These are phyloP conservation scores for Coprinopsis sp. DNA, from an alignment of 768 basidiomycete species.

Conservation along the genomic window DNA sequence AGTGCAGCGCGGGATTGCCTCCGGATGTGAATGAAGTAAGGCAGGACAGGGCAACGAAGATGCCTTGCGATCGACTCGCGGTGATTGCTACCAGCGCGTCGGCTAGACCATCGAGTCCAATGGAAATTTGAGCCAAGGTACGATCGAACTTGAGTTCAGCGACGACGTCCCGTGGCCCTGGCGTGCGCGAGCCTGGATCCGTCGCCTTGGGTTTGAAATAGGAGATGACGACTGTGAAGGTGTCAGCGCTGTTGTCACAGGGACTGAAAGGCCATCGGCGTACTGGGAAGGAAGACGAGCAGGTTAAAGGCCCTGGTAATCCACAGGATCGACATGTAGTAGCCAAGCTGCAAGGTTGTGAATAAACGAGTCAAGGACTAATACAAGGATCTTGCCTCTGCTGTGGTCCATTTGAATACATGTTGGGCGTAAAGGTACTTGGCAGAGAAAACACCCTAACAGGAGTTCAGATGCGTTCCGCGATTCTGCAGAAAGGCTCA, in stretches of 20 bases:
- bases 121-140: conserved; percentile 55
- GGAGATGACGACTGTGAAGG: conserved; percentile 54
- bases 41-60: conserved; percentile 58
- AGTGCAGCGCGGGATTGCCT: conserved; percentile 63
- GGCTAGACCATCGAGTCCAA: conserved; percentile 63
- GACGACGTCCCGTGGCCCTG: conserved; percentile 43
- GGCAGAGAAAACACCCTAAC: conserved; percentile 62
- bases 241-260: too few relatives aligned
- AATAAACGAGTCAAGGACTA: conserved; percentile 5
- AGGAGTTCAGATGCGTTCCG: conserved; percentile 4
- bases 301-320: conserved; percentile 60
- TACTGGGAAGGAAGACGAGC: conserved; percentile 65
- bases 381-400: conserved; percentile 32
- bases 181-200: conserved; percentile 17
- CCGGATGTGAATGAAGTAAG: conserved; percentile 65
- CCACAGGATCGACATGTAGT: conserved; percentile 72
- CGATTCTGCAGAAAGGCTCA: too few relatives aligned
- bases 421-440: conserved; percentile 80
- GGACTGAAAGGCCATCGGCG: too few relatives aligned
- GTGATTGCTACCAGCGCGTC: conserved; percentile 56
- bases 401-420: conserved; percentile 63
- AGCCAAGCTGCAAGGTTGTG: conserved; percentile 46
- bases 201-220: conserved; percentile 52
- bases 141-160: conserved; percentile 68
- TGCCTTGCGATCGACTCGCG: conserved; percentile 42